phyloP scores from a whole-genome alignment of 306 rosid species.

The Cucurbita moschata region DNA sequence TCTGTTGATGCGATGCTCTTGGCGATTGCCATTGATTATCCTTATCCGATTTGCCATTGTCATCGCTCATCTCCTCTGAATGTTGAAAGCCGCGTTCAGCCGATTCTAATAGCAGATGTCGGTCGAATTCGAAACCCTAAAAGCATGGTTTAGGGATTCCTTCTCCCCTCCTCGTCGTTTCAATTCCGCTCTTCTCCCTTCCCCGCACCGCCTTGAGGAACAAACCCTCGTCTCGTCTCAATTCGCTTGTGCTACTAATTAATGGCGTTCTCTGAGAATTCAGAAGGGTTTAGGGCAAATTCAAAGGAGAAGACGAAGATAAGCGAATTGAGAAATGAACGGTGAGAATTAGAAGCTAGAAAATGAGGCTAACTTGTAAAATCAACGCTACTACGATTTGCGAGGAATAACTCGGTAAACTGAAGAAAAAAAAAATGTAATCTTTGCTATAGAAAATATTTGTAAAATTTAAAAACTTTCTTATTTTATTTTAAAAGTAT shows the following conservation, averaged over 20 bases:
- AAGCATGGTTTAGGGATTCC: slow-evolving; percentile 16
- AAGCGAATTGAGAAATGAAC: not conserved
- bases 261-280: not conserved
- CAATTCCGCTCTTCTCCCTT: not conserved
- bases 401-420: no score
- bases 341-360: not conserved
- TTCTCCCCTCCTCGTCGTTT: not conserved
- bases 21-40: slow-evolving; percentile 22
- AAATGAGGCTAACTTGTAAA: not conserved
- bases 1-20: slow-evolving; percentile 17
- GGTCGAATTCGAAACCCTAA: slow-evolving; percentile 15
- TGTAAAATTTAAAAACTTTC: no score
- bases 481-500: no score
- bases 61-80: slow-evolving; percentile 31
- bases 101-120: not conserved
- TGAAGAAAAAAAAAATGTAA: no score
- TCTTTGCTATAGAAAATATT: no score
- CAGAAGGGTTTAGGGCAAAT: not conserved
- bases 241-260: not conserved
- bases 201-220: not conserved
- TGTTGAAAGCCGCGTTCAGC: slow-evolving; percentile 1
- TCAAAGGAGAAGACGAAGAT: not conserved
- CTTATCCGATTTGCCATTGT: slow-evolving; percentile 19
- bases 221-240: not conserved
- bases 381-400: not conserved